phyloP scores from a whole-genome alignment of 2,329 filamentous ascomycete genomes.

The Gnomoniopsis sp. region DNA sequence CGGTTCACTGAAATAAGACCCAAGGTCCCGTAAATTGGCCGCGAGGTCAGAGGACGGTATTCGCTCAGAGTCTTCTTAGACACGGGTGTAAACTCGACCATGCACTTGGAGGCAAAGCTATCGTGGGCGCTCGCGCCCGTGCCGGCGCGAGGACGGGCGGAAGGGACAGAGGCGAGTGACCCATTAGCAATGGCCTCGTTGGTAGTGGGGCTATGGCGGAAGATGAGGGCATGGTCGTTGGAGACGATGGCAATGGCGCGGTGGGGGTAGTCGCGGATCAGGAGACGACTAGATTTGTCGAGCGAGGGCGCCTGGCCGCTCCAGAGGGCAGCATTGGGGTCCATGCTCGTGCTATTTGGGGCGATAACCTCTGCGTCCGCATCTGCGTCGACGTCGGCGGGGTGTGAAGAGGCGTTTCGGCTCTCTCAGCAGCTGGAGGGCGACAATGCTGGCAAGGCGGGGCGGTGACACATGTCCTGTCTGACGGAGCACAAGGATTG shows the following conservation, averaged over 20 bases:
- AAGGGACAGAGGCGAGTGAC: constrained; percentile 51
- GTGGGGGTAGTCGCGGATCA: constrained; percentile 82
- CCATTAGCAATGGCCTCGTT: constrained; percentile 57
- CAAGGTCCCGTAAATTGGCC: constrained; percentile 79
- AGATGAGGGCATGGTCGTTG: constrained; percentile 74
- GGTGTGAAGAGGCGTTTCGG: constrained; percentile 6
- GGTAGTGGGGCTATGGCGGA: constrained; percentile 71
- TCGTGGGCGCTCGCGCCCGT: constrained; percentile 36
- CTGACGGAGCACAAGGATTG: constrained; percentile 1
- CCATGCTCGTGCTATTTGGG: constrained; percentile 37
- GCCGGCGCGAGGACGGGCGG: constrained; percentile 38
- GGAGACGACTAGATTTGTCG: constrained; percentile 69
- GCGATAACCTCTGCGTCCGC: not conserved
- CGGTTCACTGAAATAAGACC: constrained; percentile 79
- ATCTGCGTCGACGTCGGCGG: not conserved
- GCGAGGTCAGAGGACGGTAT: constrained; percentile 71
- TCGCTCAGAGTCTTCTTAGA: constrained; percentile 66
- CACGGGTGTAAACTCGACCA: constrained; percentile 77
- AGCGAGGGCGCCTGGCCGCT: constrained; percentile 44
- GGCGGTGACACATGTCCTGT: constrained; percentile 18
- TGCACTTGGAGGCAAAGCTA: constrained; percentile 60
- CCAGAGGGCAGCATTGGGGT: constrained; percentile 40
- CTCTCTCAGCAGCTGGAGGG: not conserved
- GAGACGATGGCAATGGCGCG: constrained; percentile 86
- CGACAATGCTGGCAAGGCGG: constrained; percentile 4